Percentiles rank a stretch among this genome's conserved stretches.
Conservation (phyloP, 805 yeast genomes). For the Candida berthetii region DNA sequence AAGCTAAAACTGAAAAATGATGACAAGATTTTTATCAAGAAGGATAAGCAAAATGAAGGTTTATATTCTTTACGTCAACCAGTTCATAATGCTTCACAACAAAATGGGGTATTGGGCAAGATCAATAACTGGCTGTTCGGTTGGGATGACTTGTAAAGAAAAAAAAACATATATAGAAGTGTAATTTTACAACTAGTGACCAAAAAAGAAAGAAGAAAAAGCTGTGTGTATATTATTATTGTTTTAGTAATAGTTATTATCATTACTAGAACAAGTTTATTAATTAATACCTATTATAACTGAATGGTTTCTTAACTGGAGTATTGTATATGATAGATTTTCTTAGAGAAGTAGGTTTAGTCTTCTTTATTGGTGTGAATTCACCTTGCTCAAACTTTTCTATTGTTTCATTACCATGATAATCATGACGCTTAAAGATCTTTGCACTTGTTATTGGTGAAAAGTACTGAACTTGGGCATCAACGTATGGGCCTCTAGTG, state of each 20-base stretch:
- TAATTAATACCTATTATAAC: neutral
- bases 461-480: slow-evolving; percentile 20
- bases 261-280: too few relatives aligned
- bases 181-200: too few relatives aligned
- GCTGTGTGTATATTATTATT: neutral
- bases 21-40: slow-evolving; percentile 29
- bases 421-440: slow-evolving; percentile 47
- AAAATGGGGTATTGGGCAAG: slow-evolving; percentile 17
- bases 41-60: slow-evolving; percentile 10
- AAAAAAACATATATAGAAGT: neutral
- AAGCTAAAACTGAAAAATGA: slow-evolving; percentile 35
- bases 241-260: too few relatives aligned
- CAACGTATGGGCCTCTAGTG: slow-evolving; percentile 27
- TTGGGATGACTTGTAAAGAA: slow-evolving; percentile 39
- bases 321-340: slow-evolving; percentile 3
- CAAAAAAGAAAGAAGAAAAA: too few relatives aligned
- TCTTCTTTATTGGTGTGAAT: slow-evolving; percentile 21
- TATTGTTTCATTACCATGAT: slow-evolving; percentile 22
- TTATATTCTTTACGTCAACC: slow-evolving; percentile 21
- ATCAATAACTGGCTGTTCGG: slow-evolving; percentile 48
- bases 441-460: slow-evolving; percentile 27
- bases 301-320: neutral
- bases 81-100: slow-evolving; percentile 9
- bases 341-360: slow-evolving; percentile 8
- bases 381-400: slow-evolving; percentile 24